Base-by-base conservation (phyloP, 148 eudicot genomes). In the Rhododendron simsii region DNA sequence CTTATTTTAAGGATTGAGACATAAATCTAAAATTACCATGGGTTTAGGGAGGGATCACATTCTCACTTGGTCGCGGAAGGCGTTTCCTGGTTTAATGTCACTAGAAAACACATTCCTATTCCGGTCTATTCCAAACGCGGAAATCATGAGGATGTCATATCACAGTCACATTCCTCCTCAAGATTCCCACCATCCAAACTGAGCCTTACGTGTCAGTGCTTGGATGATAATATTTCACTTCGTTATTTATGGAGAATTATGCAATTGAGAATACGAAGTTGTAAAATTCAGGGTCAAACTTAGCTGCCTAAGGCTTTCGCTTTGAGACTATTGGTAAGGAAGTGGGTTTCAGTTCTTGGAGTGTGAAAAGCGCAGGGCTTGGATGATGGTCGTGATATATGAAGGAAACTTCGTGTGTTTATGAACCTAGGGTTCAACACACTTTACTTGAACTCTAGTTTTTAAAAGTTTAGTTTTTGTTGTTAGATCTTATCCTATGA, bases 341-440 rank as follows among this genome's bases (percentile, higher is more conserved):
- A 81, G 45, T 81, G 69, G n/a, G 67, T 21, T 50, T 81, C 48
- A 45, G 82, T 80, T 80, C 10, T 55, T 81, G 83, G 23, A 81
- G 33, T 11, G 3, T 37, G n/a, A 37, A 39, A 57, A 37, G 51
- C 11, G 5, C 18, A 59, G 39, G 78, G 67, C 78, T 44, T 28
- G 30, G 85, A 57, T 83, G 55, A 45, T 55, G n/a, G 48, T 21
- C 39, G 50, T 83, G 39, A 11, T 28, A 47, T 47, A 26, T 39
- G 84, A 13, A 37, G 45, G 37, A n/a, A 61, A 39, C 16, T 26
- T 13, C n/a, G 20, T 37, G 1, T 48, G 4, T 79, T 78, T 79
- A 45, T 30, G 82, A 50, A 30, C 20, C 82, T 5, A 48, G 39
- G 73, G 71, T 3, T 37, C 51, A 37, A 47, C 50, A 35, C 7